These are phyloP conservation scores for Pichia sp. DNA, from an alignment of 1,139 yeast species.

Conservation along the genomic window DNA sequence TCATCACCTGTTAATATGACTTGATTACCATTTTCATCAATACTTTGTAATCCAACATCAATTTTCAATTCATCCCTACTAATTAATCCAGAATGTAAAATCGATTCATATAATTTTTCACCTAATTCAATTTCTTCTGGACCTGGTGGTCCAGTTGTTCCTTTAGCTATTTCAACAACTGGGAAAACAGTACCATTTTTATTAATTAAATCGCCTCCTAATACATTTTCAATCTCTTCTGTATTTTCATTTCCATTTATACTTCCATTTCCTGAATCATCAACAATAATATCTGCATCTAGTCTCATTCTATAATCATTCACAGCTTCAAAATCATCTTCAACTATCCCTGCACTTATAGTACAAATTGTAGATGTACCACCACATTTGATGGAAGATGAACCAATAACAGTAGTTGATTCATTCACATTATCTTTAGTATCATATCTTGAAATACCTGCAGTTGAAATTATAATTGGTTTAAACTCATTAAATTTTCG, in stretches of 20 bases:
- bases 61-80: slow-evolving; percentile 41
- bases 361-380: slow-evolving; percentile 72
- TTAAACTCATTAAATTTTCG: slow-evolving; percentile 71
- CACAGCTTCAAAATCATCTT: slow-evolving; percentile 38
- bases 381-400: slow-evolving; percentile 68
- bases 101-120: slow-evolving; percentile 56
- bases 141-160: slow-evolving; percentile 68
- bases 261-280: not conserved
- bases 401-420: slow-evolving; percentile 48
- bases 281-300: slow-evolving; percentile 27
- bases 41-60: slow-evolving; percentile 46
- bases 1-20: slow-evolving; percentile 38
- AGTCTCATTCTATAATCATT: slow-evolving; percentile 30
- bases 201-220: slow-evolving; percentile 9
- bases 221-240: slow-evolving; percentile 5
- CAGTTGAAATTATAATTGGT: slow-evolving; percentile 41
- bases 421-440: slow-evolving; percentile 16
- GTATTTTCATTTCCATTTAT: slow-evolving; percentile 8
- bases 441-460: slow-evolving; percentile 37
- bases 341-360: slow-evolving; percentile 65
- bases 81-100: slow-evolving; percentile 50
- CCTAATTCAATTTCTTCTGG: slow-evolving; percentile 84
- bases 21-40: slow-evolving; percentile 25
- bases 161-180: slow-evolving; percentile 73
- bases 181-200: slow-evolving; percentile 50